Percentiles rank a stretch among this genome's conserved stretches.
phyloP scores from a whole-genome alignment of 768 basidiomycete genomes.

The Lactifluus piperatus region DNA sequence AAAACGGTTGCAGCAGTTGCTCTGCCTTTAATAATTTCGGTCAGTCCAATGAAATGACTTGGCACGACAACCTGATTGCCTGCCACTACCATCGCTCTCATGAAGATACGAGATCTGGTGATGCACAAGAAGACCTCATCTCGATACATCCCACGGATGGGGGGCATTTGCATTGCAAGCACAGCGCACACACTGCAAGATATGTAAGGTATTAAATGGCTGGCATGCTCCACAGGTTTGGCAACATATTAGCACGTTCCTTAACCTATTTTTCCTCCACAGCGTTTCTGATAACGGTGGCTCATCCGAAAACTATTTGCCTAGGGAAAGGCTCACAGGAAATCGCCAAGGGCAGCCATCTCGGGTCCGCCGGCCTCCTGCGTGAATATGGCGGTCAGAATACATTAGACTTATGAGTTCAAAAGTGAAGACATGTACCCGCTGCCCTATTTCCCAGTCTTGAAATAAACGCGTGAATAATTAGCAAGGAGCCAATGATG shows the following conservation, averaged over 20 bases:
- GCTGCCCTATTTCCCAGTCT: constrained; percentile 96
- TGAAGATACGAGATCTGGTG: neutral
- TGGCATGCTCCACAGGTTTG: neutral
- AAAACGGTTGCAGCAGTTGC: neutral
- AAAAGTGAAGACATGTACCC: constrained; percentile 29
- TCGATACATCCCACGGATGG: neutral
- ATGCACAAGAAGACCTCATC: neutral
- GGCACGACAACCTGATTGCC: neutral
- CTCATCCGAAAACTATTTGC: neutral
- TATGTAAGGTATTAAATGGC: neutral
- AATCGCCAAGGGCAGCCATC: constrained; percentile 70
- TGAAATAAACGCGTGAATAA: neutral
- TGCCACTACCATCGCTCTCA: neutral
- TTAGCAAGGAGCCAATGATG: neutral
- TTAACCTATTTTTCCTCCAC: neutral
- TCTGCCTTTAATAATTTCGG: neutral
- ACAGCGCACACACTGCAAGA: neutral
- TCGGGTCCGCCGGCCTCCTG: constrained; percentile 76
- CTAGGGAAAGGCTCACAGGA: constrained; percentile 39
- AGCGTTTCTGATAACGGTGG: neutral
- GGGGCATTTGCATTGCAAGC: neutral
- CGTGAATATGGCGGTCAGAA: constrained; percentile 7
- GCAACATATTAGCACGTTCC: neutral
- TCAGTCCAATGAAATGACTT: neutral
- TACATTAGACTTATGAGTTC: neutral